Conservation (phyloP, 2,329 filamentous ascomycete genomes). For the Ophiocordyceps sinensis region DNA sequence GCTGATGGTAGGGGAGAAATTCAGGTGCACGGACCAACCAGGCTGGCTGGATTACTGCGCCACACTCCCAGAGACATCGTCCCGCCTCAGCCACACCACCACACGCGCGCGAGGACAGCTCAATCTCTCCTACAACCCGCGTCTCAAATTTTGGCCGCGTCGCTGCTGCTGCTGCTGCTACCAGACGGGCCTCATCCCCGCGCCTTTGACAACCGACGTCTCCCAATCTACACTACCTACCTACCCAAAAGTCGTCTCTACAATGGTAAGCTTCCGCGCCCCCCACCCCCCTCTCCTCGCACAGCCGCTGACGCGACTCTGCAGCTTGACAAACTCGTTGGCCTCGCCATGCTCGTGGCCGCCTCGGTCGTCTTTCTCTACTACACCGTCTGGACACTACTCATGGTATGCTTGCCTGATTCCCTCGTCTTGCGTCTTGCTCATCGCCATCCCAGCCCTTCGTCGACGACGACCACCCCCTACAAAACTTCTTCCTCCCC, state of each 20-base stretch:
- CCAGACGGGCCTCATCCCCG: no score
- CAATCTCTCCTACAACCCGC: no score
- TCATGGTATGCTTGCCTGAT: conserved; percentile 56
- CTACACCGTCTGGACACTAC: conserved; percentile 94
- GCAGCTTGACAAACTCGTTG: conserved; percentile 78
- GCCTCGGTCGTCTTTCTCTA: conserved; percentile 56
- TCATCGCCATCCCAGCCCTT: conserved; percentile 54
- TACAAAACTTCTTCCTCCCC: conserved; percentile 90
- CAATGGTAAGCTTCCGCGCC: conserved; percentile 12
- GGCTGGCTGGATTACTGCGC: no score
- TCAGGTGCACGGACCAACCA: no score
- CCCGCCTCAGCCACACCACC: no score
- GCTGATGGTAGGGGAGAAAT: no score
- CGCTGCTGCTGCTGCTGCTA: no score
- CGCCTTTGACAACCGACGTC: no score
- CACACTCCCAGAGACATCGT: no score
- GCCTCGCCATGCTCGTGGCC: conserved; percentile 54
- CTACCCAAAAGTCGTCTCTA: conserved; percentile 4
- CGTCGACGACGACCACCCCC: conserved; percentile 84
- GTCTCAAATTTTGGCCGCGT: no score
- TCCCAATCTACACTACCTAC: not conserved
- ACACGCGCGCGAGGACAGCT: no score
- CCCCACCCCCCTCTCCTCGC: not conserved
- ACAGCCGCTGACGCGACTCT: not conserved
- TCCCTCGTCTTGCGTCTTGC: not conserved